Base-by-base conservation (phyloP, 1,139 yeast genomes). In the Pneumocystis canis region DNA sequence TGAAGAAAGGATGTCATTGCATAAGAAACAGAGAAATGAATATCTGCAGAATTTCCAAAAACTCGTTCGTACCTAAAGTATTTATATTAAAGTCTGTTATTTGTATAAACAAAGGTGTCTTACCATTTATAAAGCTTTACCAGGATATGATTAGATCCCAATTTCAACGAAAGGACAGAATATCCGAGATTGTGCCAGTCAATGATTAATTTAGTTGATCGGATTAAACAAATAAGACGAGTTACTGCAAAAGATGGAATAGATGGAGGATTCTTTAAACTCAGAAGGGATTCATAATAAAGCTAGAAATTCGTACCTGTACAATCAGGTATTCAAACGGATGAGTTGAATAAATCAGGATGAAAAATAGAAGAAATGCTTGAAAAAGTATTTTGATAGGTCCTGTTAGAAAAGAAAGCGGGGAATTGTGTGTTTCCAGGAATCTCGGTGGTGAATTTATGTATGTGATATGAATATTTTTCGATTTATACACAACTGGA, bases 151-250 rank as follows among this genome's bases (percentile, higher is more conserved):
- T 71, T 73, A 61, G 74, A 68, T 18, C 73, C 77, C 69, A 82
- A 82, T 67, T 84, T 83, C 69, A 92, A 73, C 63, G 86, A 85
- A 66, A 94, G 76, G 37, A 94, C 88, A 0, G 95, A 81, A 73
- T 83, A 92, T 62, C 95, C 96, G 69, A 94, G 77, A 72, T 94
- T 94, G 73, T 94, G 99, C 98, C 98, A 94, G 74, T 94, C 99
- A 63, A 94, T 82, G 25, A 92, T 79, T 53, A 92, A 75, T 69
- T 80, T 74, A 1, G 87, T 82, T 5, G 82, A 76, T 9, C 85
- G 82, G 60, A 84, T 80, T 68, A 82, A 76, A 53, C 82, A 63
- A 59, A 77, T 72, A 64, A 82, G 80, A 3, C 86, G 80, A 0
- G 82, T 79, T 6, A 90, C 76, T 0, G 85, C 80, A 41, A 94